Evolutionary conservation across 2,329 filamentous ascomycete genomes (phyloP), one percentile per base, ranked within the genome.

Genomic region (Colletotrichum gigasporum): DNA sequence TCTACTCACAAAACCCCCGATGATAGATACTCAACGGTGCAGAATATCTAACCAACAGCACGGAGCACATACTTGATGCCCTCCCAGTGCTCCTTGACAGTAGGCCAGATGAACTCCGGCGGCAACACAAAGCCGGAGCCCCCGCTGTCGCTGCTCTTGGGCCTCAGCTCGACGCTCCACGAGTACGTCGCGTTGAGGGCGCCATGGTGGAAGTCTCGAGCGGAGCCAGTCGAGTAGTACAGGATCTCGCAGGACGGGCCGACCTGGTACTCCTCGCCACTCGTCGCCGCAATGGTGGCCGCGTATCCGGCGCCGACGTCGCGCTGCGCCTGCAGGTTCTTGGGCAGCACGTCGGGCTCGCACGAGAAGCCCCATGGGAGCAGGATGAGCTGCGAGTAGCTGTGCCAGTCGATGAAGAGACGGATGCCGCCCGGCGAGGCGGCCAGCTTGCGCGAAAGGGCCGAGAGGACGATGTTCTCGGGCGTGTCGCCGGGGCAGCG

Each of bases 371-470:
- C 85, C 71, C 85, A 88, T 7, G 81, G 84, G 16, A 83, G 80
- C 48, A 87, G 76, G 57, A 87, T 81, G 53, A 81, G 78, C 69
- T 88, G 85, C 12, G 79, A 79, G 75, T 88, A 89, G 20, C 83
- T 82, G 73, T 89, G 87, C 73, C 85, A 84, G 73, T 89, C 87
- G 71, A 89, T 82, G 75, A 84, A 89, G 11, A 86, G 75, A 57
- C 84, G 81, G 55, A 87, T 78, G 3, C 83, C 83, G 50, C 81
- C 78, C 3, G 66, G 30, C 14, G 73, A 73, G 2, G 72, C 71
- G 3, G 78, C 76, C 22, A 88, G 70, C 37, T 74, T 70, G 48
- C 79, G 77, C 18, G 85, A 76, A 45, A 83, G 82, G 5, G 79
- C 76, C 28, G 80, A 79, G 34, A 88, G 75, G 4, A 74, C 80